Conservation (phyloP, 1,284 basidiomycete species). For the Trametes pubescens region DNA sequence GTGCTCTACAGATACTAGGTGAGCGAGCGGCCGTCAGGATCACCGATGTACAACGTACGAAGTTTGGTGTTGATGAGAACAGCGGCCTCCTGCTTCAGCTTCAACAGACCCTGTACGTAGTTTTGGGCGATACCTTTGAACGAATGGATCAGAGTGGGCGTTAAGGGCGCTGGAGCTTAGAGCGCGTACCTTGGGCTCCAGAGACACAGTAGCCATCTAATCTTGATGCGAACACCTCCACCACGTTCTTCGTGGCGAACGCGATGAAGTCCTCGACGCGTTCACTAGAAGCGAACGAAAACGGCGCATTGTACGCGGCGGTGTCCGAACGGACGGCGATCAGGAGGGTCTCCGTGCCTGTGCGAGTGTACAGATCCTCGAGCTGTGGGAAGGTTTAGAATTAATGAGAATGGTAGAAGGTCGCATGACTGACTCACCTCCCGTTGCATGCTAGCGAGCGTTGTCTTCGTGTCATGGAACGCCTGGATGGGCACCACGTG, state of each 20-base stretch:
- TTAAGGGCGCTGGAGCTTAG: no score
- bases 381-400: constrained; percentile 11
- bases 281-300: constrained; percentile 17
- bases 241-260: not conserved
- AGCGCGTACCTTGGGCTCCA: constrained; percentile 26
- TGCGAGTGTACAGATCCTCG: constrained; percentile 21
- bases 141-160: not conserved
- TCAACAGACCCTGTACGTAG: constrained; percentile 13
- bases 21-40: not conserved
- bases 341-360: constrained; percentile 27
- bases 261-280: constrained; percentile 23
- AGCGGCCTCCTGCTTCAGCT: constrained; percentile 19
- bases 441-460: constrained; percentile 3
- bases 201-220: constrained; percentile 29
- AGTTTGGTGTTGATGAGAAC: constrained; percentile 26
- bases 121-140: constrained; percentile 7
- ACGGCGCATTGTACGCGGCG: constrained; percentile 22
- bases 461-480: constrained; percentile 25
- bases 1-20: constrained; percentile 14
- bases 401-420: not conserved
- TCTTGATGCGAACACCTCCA: constrained; percentile 15
- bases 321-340: constrained; percentile 13
- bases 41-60: constrained; percentile 21
- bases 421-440: constrained; percentile 12
- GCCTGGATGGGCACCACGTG: constrained; percentile 20